These are phyloP conservation scores for Cylindrodendrum hubeiense DNA, from an alignment of 2,329 filamentous ascomycete genomes.

Conservation along the genomic window DNA sequence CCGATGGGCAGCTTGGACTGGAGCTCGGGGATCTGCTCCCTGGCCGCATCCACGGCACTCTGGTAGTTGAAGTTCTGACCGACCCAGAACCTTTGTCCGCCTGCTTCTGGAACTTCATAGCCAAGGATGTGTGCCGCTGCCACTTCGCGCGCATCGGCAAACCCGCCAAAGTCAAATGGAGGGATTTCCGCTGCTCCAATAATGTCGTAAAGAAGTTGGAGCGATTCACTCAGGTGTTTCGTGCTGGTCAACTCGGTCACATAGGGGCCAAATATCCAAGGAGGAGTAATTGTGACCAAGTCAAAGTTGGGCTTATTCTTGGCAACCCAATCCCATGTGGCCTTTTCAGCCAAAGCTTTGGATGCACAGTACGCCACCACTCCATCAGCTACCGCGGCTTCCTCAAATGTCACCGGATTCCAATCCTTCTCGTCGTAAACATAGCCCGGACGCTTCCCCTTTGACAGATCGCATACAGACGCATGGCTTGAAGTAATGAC, in stretches of 20 bases:
- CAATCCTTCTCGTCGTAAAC: neutral
- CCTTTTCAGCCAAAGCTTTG: slow-evolving; percentile 72
- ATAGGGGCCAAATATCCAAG: slow-evolving; percentile 73
- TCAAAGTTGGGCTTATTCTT: slow-evolving; percentile 63
- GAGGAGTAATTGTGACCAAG: slow-evolving; percentile 71
- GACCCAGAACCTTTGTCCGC: slow-evolving; percentile 72
- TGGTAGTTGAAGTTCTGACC: slow-evolving; percentile 72
- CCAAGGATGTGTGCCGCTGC: slow-evolving; percentile 71
- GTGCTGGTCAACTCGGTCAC: slow-evolving; percentile 24
- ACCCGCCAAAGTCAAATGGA: slow-evolving; percentile 48
- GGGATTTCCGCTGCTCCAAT: slow-evolving; percentile 31
- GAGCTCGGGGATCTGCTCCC: slow-evolving; percentile 65
- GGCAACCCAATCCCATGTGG: slow-evolving; percentile 67
- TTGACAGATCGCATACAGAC: neutral
- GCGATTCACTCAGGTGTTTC: slow-evolving; percentile 32
- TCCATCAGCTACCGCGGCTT: slow-evolving; percentile 12
- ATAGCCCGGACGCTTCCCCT: neutral
- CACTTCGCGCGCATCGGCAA: slow-evolving; percentile 70
- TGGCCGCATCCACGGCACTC: slow-evolving; percentile 65
- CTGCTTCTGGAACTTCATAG: slow-evolving; percentile 65
- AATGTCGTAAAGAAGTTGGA: slow-evolving; percentile 30
- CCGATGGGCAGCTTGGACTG: slow-evolving; percentile 31
- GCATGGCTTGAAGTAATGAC: neutral
- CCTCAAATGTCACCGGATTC: slow-evolving; percentile 1
- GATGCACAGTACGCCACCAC: slow-evolving; percentile 41